phyloP scores from a whole-genome alignment of 352 stramenopile genomes.

The Globisporangium radiosum region DNA sequence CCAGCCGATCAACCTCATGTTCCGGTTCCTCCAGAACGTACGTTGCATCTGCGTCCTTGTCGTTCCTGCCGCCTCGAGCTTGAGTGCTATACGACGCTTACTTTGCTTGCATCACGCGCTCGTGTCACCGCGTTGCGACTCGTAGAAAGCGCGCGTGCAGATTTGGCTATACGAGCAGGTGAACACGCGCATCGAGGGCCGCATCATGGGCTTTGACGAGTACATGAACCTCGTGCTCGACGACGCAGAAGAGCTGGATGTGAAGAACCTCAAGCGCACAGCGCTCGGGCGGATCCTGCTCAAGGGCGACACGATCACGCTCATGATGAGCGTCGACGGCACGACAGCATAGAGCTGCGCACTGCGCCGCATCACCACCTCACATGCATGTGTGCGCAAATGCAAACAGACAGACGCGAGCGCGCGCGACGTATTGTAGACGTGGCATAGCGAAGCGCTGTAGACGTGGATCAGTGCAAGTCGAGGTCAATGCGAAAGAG shows the following conservation, averaged over 20 bases:
- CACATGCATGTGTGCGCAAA: neutral
- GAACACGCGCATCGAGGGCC: conserved; percentile 97
- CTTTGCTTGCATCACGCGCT: neutral
- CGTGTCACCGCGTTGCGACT: neutral
- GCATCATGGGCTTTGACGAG: conserved; percentile 98
- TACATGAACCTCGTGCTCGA: conserved; percentile 99
- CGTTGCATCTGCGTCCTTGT: conserved; percentile 13
- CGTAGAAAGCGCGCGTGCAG: conserved; percentile 89
- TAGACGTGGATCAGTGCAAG: neutral
- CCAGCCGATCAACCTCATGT: conserved; percentile 99
- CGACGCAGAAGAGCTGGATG: conserved; percentile 95
- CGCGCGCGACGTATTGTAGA: neutral
- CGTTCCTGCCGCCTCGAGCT: neutral
- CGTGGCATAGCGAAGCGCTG: neutral
- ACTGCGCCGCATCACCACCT: neutral
- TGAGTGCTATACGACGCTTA: neutral
- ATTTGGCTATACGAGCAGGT: conserved; percentile 99
- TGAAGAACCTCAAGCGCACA: conserved; percentile 92
- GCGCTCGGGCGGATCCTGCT: conserved; percentile 97
- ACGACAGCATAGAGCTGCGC: neutral
- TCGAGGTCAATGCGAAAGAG: neutral
- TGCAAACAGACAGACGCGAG: no score
- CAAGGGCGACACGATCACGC: conserved; percentile 99
- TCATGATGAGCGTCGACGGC: conserved; percentile 91
- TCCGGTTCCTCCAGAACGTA: conserved; percentile 97